Conservation (phyloP, 345 rosid genomes). For the Acer yangbiense region DNA sequence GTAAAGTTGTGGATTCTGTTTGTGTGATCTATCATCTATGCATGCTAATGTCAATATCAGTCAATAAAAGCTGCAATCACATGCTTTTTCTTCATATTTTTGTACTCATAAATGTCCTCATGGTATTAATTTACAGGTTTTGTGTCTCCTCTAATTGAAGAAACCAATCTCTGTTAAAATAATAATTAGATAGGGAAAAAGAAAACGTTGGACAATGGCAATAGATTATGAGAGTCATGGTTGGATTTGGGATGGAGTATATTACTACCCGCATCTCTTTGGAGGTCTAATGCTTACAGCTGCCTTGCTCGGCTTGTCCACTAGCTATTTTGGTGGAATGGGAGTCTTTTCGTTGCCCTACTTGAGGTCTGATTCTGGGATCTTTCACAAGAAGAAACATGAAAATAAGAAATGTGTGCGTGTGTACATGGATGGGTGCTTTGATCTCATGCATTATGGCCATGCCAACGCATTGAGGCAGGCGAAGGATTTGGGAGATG, state of each 20-base stretch:
- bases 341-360: slow-evolving; percentile 47
- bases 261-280: slow-evolving; percentile 57
- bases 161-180: slow-evolving; percentile 5
- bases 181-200: background rate
- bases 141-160: slow-evolving; percentile 37
- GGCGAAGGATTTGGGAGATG: slow-evolving; percentile 89
- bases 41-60: background rate
- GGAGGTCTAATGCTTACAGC: slow-evolving; percentile 69
- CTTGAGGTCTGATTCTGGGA: slow-evolving; percentile 43
- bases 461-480: slow-evolving; percentile 91
- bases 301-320: slow-evolving; percentile 64
- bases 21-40: background rate
- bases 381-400: slow-evolving; percentile 40
- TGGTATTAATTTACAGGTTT: slow-evolving; percentile 30
- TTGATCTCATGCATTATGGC: slow-evolving; percentile 97
- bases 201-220: background rate
- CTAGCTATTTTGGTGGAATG: slow-evolving; percentile 62
- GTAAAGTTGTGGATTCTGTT: background rate
- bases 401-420: slow-evolving; percentile 60
- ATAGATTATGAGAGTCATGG: slow-evolving; percentile 56
- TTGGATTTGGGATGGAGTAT: slow-evolving; percentile 69
- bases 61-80: background rate
- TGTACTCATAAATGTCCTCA: background rate
- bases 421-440: slow-evolving; percentile 98
- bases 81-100: background rate